A percentile compares a stretch with the other conserved stretches of the same genome.
Evolutionary conservation across 805 yeast species (phyloP).

Genomic region (Candida endomychidarum): DNA sequence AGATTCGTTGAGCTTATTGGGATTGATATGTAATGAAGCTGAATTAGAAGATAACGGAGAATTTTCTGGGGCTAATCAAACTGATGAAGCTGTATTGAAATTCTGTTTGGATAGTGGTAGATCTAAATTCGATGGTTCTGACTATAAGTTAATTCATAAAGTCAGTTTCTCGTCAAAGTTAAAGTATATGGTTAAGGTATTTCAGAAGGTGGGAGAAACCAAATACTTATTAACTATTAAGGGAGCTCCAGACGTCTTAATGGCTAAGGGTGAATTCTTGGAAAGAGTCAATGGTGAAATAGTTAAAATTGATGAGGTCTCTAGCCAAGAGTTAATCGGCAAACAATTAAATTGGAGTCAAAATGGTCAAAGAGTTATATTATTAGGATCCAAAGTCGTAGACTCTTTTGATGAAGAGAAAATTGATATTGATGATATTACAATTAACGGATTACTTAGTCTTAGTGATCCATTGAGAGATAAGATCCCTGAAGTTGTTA

Average conservation of each 20-base stretch:
- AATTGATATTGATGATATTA: constrained; percentile 9
- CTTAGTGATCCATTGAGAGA: constrained; percentile 46
- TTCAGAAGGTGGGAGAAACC: constrained; percentile 14
- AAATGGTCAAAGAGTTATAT: constrained; percentile 37
- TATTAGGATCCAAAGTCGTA: constrained; percentile 25
- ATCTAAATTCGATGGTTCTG: constrained; percentile 1
- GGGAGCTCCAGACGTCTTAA: constrained; percentile 49
- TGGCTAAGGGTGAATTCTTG: constrained; percentile 26
- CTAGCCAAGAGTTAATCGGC: constrained; percentile 17
- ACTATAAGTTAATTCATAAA: constrained; percentile 21
- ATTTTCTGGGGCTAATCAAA: constrained; percentile 44
- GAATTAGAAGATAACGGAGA: constrained; percentile 18
- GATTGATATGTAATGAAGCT: constrained; percentile 38
- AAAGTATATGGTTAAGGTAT: constrained; percentile 43
- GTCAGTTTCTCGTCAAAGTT: constrained; percentile 45
- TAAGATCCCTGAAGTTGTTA: constrained; percentile 31
- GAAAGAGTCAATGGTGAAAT: constrained; percentile 18
- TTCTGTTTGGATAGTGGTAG: constrained; percentile 26
- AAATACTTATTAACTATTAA: constrained; percentile 31
- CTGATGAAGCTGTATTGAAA: constrained; percentile 44
- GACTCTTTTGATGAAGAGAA: constrained; percentile 16
- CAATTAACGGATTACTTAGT: constrained; percentile 39
- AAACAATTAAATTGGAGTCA: constrained; percentile 36
- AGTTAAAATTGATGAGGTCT: constrained; percentile 17
- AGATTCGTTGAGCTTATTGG: constrained; percentile 17